phyloP scores from a whole-genome alignment of 2,329 filamentous ascomycete species.

The Alternaria sp. region DNA sequence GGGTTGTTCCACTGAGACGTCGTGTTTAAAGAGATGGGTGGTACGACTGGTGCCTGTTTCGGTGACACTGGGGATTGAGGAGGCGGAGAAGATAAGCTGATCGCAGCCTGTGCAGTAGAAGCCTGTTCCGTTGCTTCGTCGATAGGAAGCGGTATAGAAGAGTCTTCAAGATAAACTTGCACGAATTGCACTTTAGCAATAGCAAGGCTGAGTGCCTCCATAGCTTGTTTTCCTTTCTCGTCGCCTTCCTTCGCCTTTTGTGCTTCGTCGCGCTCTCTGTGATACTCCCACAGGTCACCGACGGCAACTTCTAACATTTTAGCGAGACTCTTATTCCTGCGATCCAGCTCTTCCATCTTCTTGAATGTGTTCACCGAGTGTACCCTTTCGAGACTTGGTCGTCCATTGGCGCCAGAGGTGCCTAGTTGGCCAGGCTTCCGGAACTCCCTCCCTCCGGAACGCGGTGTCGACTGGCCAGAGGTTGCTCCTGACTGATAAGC shows the following conservation, averaged over 20 bases:
- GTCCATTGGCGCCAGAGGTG: constrained; percentile 23
- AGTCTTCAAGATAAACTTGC: constrained; percentile 58
- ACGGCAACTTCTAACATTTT: constrained; percentile 72
- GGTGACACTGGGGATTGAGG: constrained; percentile 23
- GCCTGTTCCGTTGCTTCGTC: constrained; percentile 45
- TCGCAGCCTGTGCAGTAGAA: constrained; percentile 27
- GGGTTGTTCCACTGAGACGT: constrained; percentile 8
- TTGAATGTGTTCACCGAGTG: constrained; percentile 32
- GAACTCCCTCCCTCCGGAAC: constrained; percentile 45
- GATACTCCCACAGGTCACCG: constrained; percentile 66
- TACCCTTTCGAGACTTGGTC: constrained; percentile 28
- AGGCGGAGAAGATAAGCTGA: constrained; percentile 26
- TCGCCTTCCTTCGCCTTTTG: constrained; percentile 35
- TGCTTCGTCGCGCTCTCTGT: constrained; percentile 57
- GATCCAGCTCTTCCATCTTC: constrained; percentile 60
- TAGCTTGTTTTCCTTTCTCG: constrained; percentile 36
- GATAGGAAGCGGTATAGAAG: constrained; percentile 51
- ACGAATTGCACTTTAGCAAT: constrained; percentile 60
- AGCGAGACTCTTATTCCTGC: constrained; percentile 70
- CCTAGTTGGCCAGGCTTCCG: constrained; percentile 35
- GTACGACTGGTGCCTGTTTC: constrained; percentile 27
- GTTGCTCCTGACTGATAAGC: constrained; percentile 59
- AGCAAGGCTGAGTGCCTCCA: constrained; percentile 54
- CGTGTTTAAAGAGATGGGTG: constrained; percentile 23
- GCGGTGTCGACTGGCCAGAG: constrained; percentile 41